phyloP scores from a whole-genome alignment of 2,329 filamentous ascomycete genomes.

The Colletotrichum gigasporum region DNA sequence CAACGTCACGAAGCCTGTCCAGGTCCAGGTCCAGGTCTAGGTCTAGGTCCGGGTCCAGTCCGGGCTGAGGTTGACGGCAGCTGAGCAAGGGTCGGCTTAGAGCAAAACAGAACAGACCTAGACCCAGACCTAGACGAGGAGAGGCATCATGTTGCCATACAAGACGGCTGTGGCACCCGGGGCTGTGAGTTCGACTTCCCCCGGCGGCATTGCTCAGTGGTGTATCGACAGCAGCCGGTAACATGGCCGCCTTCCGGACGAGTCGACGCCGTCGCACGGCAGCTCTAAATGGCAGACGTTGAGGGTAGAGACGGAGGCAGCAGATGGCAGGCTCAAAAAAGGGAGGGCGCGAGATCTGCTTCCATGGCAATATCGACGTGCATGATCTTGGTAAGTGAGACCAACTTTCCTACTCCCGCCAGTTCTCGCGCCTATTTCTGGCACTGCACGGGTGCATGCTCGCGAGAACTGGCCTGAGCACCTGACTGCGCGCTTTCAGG shows the following conservation, averaged over 20 bases:
- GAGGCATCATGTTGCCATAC: neutral
- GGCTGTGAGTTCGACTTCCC: slow-evolving; percentile 1
- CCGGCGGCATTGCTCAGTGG: neutral
- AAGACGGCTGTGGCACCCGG: neutral
- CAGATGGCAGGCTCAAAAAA: neutral
- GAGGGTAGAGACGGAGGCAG: neutral
- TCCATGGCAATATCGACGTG: slow-evolving; percentile 8
- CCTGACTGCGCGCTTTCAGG: neutral
- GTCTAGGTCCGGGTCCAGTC: neutral
- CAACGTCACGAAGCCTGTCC: neutral
- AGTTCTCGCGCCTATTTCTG: neutral
- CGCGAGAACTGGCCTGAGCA: neutral
- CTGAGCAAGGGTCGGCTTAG: neutral
- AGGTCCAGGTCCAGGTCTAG: slow-evolving; percentile 8
- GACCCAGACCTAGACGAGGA: no score
- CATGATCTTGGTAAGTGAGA: slow-evolving; percentile 30
- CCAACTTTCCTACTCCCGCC: neutral
- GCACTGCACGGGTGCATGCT: neutral
- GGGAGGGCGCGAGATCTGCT: slow-evolving; percentile 21
- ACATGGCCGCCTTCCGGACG: neutral
- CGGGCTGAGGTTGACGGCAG: slow-evolving; percentile 1
- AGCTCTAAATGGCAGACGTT: slow-evolving; percentile 4
- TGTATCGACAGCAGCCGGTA: neutral
- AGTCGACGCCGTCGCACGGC: slow-evolving; percentile 7
- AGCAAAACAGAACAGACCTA: no score